These are phyloP conservation scores for Keqinozyma sinolaborantium DNA, from an alignment of 1,139 yeast genomes.

Conservation along the genomic window DNA sequence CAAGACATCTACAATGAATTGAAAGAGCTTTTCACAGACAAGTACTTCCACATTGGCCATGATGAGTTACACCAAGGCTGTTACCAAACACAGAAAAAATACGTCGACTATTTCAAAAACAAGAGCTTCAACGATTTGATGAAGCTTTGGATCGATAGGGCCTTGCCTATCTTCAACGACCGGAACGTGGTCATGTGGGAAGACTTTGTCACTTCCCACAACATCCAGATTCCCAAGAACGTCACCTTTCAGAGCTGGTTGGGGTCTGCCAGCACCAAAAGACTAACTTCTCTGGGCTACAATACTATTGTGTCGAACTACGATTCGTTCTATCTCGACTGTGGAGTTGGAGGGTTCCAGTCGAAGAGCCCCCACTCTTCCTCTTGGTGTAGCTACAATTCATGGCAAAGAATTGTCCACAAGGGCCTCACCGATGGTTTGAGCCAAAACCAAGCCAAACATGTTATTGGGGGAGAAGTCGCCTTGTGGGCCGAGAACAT, in stretches of 20 bases:
- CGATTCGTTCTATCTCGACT: slow-evolving; percentile 40
- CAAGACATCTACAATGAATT: slow-evolving; percentile 36
- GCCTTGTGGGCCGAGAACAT: slow-evolving; percentile 46
- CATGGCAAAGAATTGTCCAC: slow-evolving; percentile 46
- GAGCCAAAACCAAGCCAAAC: slow-evolving; percentile 27
- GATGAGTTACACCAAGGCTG: slow-evolving; percentile 41
- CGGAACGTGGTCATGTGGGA: slow-evolving; percentile 46
- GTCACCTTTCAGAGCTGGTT: slow-evolving; percentile 44
- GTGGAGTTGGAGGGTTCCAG: slow-evolving; percentile 44
- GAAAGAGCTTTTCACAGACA: slow-evolving; percentile 29
- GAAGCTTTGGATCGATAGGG: slow-evolving; percentile 37
- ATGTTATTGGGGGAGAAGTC: slow-evolving; percentile 43
- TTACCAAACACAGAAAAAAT: slow-evolving; percentile 17
- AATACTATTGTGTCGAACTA: slow-evolving; percentile 41
- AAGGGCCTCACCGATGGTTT: slow-evolving; percentile 34
- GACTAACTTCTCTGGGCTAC: slow-evolving; percentile 33
- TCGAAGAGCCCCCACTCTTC: slow-evolving; percentile 41
- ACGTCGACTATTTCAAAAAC: slow-evolving; percentile 15
- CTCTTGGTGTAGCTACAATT: slow-evolving; percentile 51
- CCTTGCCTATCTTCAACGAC: slow-evolving; percentile 32
- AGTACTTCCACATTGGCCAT: slow-evolving; percentile 43
- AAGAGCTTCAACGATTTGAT: slow-evolving; percentile 21
- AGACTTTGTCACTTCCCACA: slow-evolving; percentile 30
- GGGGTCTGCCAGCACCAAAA: slow-evolving; percentile 21
- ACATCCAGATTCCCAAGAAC: slow-evolving; percentile 12